phyloP scores from a whole-genome alignment of 2,329 filamentous ascomycete species.

The Nemania serpens region DNA sequence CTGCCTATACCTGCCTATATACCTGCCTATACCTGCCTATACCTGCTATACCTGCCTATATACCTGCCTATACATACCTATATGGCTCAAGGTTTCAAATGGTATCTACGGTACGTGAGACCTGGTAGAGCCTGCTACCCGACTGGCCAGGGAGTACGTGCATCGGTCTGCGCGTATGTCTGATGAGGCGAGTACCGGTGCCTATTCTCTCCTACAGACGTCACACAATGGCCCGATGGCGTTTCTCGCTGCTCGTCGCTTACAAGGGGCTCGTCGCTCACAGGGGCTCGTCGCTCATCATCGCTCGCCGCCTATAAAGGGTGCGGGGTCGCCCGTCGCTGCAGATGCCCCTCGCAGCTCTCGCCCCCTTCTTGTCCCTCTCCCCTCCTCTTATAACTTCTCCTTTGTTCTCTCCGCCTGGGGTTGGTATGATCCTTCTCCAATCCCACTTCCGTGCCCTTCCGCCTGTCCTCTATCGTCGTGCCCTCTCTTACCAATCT shows the following conservation, averaged over 20 bases:
- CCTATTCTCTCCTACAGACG: slow-evolving; percentile 6
- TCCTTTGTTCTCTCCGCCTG: not conserved
- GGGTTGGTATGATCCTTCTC: not conserved
- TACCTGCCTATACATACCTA: too few relatives aligned
- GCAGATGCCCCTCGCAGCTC: not conserved
- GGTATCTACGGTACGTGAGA: too few relatives aligned
- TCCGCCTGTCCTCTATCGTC: not conserved
- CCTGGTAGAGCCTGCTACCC: too few relatives aligned
- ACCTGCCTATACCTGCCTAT: too few relatives aligned
- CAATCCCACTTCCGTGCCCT: not conserved
- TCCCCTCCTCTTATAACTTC: not conserved
- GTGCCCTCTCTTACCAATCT: not conserved
- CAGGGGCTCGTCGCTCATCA: not conserved
- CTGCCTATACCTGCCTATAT: too few relatives aligned
- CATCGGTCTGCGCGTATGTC: not conserved
- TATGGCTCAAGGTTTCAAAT: too few relatives aligned
- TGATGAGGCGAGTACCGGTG: not conserved
- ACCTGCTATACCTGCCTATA: too few relatives aligned
- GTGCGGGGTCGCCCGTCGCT: slow-evolving; percentile 29
- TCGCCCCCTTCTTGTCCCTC: not conserved
- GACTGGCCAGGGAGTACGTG: too few relatives aligned
- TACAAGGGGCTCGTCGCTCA: not conserved
- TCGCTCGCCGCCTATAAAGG: slow-evolving; percentile 21
- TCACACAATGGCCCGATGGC: slow-evolving; percentile 23
- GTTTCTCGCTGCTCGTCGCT: not conserved